A percentile compares a stretch with the other conserved stretches of the same genome.
These are phyloP conservation scores for Asterella californica DNA, from an alignment of 225 moss, liverwort and hornwort species.

Conservation along the genomic window DNA sequence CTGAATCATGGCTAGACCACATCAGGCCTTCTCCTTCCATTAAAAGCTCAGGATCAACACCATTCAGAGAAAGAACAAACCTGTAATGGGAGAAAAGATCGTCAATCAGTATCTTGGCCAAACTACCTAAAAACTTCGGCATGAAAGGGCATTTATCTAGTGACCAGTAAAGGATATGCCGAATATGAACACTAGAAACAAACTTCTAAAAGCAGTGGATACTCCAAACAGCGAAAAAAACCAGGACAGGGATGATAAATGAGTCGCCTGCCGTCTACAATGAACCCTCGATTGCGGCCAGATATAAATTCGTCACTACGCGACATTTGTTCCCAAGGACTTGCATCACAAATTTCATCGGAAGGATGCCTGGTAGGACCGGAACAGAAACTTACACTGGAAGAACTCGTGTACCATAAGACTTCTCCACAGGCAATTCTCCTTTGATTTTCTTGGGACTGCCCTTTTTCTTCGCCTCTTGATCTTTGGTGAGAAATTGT, in stretches of 20 bases:
- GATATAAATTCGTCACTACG: too few relatives aligned
- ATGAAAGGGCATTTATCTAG: background rate
- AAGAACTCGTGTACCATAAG: conserved; percentile 84
- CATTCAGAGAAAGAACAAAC: conserved; percentile 81
- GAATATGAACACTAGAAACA: too few relatives aligned
- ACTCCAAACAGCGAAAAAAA: too few relatives aligned
- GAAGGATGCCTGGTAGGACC: background rate
- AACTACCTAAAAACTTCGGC: background rate
- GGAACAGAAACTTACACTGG: conserved; percentile 55
- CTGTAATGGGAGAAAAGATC: conserved; percentile 21
- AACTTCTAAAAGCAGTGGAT: too few relatives aligned
- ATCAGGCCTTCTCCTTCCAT: conserved; percentile 86
- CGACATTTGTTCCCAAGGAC: too few relatives aligned
- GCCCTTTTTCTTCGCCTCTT: conserved; percentile 46
- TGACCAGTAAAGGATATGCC: background rate
- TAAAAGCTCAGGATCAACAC: conserved; percentile 67
- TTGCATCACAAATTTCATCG: background rate
- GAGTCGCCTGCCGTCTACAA: too few relatives aligned
- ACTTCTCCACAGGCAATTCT: conserved; percentile 43
- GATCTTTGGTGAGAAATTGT: conserved; percentile 27
- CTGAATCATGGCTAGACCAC: conserved; percentile 79
- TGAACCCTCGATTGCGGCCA: background rate
- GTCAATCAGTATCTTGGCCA: background rate
- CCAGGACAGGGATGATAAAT: too few relatives aligned
- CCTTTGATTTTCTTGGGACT: conserved; percentile 42